Evolutionary conservation across 2,329 filamentous ascomycete genomes (phyloP), one percentile per base, ranked within the genome.

Genomic region (Cordyceps tenuipes): DNA sequence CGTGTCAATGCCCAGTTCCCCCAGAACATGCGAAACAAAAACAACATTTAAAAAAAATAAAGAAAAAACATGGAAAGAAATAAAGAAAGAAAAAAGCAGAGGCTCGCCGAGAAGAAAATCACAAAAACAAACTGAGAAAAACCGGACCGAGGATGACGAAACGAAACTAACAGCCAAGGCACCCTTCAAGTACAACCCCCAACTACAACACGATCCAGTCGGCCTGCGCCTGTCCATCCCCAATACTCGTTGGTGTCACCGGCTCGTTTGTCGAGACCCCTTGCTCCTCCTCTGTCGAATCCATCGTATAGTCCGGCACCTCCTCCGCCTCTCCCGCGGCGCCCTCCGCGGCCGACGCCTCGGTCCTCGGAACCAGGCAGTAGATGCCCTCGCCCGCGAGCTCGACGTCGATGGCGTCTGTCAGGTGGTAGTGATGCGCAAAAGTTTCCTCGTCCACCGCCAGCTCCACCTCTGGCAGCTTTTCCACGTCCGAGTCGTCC

Each of bases 401-500:
- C 44, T 72, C 67, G 3, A 73, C 49, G 1, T 72, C 69, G 2
- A 72, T 52, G 2, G 63, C 66, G 0, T 63, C 69, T 0, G 61
- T 62, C 5, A 62, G 44, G 0, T 63, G 64, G 31, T 66, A 68
- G n/a, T 67, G 63, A 12, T 62, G 50, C 52, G 69, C 68, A 15
- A 66, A 73, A 0, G 56, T 63, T 1, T 68, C 65, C 44, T 65
- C 55, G 9, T 73, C 70, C 3, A 74, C 54, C 1, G 64, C 64
- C 17, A 73, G 50, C 55, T 73, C 71, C 39, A 68, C 60, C 53
- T 70, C 67, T 0, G 69, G 71, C 12, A 74, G 52, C 15, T 66
- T 58, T 0, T 62, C 62, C 1, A 64, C 17, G 0, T 71, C 68
- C 0, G 29, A 29, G 29, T 68, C 64, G 17, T 69, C 67, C 15